Percentiles rank a stretch among this genome's conserved stretches.
These are phyloP conservation scores for Aureobasidium sp. DNA, from an alignment of 2,329 filamentous ascomycete genomes.

Conservation along the genomic window DNA sequence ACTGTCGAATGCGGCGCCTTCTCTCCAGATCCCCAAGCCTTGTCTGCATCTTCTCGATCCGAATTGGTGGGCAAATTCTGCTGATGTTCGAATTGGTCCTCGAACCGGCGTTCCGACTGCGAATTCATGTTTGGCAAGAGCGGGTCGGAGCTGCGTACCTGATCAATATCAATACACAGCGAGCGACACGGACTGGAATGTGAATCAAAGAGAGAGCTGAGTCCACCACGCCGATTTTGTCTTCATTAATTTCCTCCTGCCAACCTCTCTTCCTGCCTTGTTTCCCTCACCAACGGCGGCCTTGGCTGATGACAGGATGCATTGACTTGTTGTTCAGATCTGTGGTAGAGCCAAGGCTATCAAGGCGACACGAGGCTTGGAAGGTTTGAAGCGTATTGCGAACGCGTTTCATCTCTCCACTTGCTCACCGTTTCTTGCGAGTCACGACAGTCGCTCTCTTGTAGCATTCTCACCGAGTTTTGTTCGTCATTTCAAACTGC, in stretches of 20 bases:
- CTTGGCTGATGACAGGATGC: constrained; percentile 7
- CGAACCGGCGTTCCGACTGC: constrained; percentile 1
- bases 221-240: constrained; percentile 7
- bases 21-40: neutral
- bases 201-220: neutral
- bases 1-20: neutral
- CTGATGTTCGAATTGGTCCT: constrained; percentile 14
- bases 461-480: too few species aligned
- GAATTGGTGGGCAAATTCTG: constrained; percentile 7
- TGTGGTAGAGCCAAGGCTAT: neutral
- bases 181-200: neutral
- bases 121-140: neutral
- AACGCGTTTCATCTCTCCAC: neutral
- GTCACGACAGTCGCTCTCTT: too few species aligned
- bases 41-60: neutral
- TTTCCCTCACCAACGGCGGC: neutral
- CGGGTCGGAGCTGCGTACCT: neutral
- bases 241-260: constrained; percentile 1
- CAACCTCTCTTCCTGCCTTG: constrained; percentile 1
- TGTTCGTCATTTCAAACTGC: too few species aligned
- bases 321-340: neutral
- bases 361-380: too few species aligned
- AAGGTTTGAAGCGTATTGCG: too few species aligned
- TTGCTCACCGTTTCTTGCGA: too few species aligned
- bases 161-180: too few species aligned